These are phyloP conservation scores for Oemleria cerasiformis DNA, from an alignment of 306 rosid genomes.

Conservation along the genomic window DNA sequence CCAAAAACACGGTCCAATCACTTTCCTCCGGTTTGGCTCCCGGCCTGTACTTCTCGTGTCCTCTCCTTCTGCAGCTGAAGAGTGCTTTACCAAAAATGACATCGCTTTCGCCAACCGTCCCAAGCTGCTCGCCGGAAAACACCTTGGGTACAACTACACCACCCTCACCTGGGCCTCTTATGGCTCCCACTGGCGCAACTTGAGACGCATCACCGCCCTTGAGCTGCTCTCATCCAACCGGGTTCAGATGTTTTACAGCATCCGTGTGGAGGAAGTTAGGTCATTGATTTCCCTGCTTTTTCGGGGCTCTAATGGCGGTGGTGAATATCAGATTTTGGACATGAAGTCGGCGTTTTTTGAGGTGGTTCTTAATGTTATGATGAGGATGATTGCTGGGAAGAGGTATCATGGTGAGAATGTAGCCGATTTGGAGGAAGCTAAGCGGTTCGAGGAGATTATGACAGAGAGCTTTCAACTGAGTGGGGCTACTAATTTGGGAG, in stretches of 20 bases:
- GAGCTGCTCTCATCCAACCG: slow-evolving; percentile 32
- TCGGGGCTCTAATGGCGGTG: not conserved
- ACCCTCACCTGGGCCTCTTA: slow-evolving; percentile 31
- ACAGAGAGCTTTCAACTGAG: slow-evolving; percentile 1
- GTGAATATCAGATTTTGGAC: slow-evolving; percentile 15
- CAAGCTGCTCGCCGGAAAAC: slow-evolving; percentile 21
- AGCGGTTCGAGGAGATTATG: slow-evolving; percentile 20
- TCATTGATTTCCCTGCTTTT: slow-evolving; percentile 18
- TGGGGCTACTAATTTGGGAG: not conserved
- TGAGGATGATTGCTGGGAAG: slow-evolving; percentile 46
- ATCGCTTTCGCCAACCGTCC: slow-evolving; percentile 45
- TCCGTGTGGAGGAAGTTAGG: slow-evolving; percentile 30
- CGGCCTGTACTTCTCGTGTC: slow-evolving; percentile 36
- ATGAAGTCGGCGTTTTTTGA: slow-evolving; percentile 19
- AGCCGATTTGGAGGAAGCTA: slow-evolving; percentile 19
- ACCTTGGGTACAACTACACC: slow-evolving; percentile 35
- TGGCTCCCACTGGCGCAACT: slow-evolving; percentile 42
- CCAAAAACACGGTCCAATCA: slow-evolving; percentile 28
- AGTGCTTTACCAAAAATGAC: slow-evolving; percentile 38
- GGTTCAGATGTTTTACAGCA: slow-evolving; percentile 22
- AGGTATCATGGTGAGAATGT: slow-evolving; percentile 30
- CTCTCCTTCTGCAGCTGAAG: slow-evolving; percentile 36
- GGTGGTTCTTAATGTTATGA: slow-evolving; percentile 29
- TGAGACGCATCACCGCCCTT: slow-evolving; percentile 27
- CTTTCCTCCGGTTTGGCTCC: slow-evolving; percentile 32